A percentile compares a stretch with the other conserved stretches of the same genome.
These are phyloP conservation scores for Anisodus acutangulus DNA, from an alignment of 257 asterid genomes.

Conservation along the genomic window DNA sequence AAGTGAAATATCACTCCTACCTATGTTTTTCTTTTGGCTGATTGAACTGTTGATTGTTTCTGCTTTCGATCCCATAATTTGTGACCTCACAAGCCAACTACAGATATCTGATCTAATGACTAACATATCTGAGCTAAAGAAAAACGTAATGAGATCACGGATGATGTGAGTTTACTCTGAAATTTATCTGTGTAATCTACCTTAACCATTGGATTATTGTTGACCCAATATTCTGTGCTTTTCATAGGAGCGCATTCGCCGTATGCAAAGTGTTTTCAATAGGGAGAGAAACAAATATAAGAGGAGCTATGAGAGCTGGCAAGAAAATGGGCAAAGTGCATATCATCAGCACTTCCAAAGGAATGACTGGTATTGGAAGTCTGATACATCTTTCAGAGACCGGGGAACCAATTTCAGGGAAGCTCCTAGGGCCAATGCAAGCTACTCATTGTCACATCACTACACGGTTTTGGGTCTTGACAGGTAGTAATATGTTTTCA, in stretches of 20 bases:
- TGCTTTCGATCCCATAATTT: not conserved
- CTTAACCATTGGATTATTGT: slow-evolving; percentile 23
- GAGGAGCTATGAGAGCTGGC: slow-evolving; percentile 85
- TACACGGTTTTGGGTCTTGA: slow-evolving; percentile 93
- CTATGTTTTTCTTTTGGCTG: slow-evolving; percentile 1
- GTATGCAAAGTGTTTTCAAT: slow-evolving; percentile 92
- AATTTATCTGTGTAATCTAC: slow-evolving; percentile 3
- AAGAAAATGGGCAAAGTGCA: slow-evolving; percentile 61
- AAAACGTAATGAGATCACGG: not conserved
- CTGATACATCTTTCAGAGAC: slow-evolving; percentile 65
- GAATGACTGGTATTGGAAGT: slow-evolving; percentile 96
- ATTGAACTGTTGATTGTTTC: slow-evolving; percentile 1
- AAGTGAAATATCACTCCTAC: not conserved
- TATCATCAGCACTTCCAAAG: slow-evolving; percentile 88
- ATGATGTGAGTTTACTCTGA: slow-evolving; percentile 7
- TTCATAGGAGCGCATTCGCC: slow-evolving; percentile 82
- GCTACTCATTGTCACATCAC: slow-evolving; percentile 69
- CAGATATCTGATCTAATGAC: not conserved
- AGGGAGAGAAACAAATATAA: slow-evolving; percentile 77
- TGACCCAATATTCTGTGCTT: slow-evolving; percentile 34
- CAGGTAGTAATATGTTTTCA: slow-evolving; percentile 50
- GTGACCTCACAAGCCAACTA: slow-evolving; percentile 4
- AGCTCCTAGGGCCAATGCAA: slow-evolving; percentile 52
- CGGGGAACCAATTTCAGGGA: slow-evolving; percentile 57
- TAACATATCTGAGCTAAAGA: not conserved